These are phyloP conservation scores for Amanita rimosa DNA, from an alignment of 768 basidiomycete species.

Conservation along the genomic window DNA sequence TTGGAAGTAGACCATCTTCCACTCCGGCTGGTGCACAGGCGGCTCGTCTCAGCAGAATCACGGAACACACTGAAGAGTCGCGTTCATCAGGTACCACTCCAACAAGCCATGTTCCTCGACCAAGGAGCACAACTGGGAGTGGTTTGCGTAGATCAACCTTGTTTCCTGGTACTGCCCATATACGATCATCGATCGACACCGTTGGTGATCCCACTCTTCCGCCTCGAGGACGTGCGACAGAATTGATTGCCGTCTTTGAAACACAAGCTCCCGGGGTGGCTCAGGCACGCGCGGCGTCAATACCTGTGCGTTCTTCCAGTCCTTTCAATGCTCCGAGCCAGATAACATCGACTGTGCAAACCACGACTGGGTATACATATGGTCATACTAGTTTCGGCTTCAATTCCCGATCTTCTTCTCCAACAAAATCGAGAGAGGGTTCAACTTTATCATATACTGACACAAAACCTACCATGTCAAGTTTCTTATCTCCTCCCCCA, in stretches of 20 bases:
- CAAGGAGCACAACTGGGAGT: constrained; percentile 31
- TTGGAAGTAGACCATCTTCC: constrained; percentile 23
- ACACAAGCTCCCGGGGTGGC: constrained; percentile 28
- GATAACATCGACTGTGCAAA: constrained; percentile 14
- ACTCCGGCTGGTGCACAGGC: constrained; percentile 23
- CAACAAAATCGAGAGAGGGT: constrained; percentile 26
- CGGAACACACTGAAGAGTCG: constrained; percentile 68
- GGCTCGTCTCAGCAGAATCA: constrained; percentile 62
- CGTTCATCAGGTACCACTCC: constrained; percentile 36
- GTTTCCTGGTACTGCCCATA: constrained; percentile 32
- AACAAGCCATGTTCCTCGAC: constrained; percentile 19
- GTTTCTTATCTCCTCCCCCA: constrained; percentile 10
- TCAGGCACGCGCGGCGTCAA: constrained; percentile 47
- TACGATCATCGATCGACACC: constrained; percentile 50
- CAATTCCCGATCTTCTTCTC: constrained; percentile 34
- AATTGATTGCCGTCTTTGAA: constrained; percentile 68
- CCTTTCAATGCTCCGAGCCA: constrained; percentile 19
- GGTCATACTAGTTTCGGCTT: constrained; percentile 23
- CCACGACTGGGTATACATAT: constrained; percentile 19
- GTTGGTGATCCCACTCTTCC: constrained; percentile 30
- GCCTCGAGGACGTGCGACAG: constrained; percentile 50
- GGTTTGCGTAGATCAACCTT: constrained; percentile 35
- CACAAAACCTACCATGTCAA: constrained; percentile 14
- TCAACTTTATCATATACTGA: constrained; percentile 26
- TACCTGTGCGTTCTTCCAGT: constrained; percentile 29